Base-by-base conservation (phyloP, 2,329 filamentous ascomycete species). In the Fusarium luffae region DNA sequence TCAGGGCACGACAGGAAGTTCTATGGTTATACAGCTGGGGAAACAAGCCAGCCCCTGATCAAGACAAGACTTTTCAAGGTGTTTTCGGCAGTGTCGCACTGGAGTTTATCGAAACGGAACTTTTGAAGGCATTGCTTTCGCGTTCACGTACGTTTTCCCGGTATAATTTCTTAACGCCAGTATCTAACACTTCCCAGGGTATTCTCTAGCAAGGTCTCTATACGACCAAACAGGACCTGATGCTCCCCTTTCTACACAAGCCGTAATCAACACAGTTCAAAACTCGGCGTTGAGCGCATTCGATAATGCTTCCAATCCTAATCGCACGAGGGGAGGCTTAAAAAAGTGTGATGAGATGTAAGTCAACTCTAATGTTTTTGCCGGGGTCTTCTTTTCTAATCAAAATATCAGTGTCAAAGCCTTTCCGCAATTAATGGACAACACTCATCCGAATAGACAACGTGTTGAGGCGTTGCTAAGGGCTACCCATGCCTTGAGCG, bases 271-370 rank as follows among this genome's bases (percentile, higher is more conserved):
- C 7, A 87, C 88, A 2, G 82, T 93, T 11, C 81, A 92, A 43
- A 83, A 83, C 2, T 84, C 89, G 48, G 90, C 90, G 2, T 86
- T 94, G 81, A 84, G 87, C 56, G 87, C 90, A 6, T 96, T 94
- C 75, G 93, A 96, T 74, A 93, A 93, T 75, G 92, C 93, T 5
- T 92, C 91, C 23, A 96, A 96, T 74, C 91, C 92, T 1, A 94
- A 95, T 72, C 88, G 88, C 58, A 92, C 87, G 3, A 85, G 92
- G 69, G 93, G 93, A 18, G 91, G 91, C 0, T 85, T 96, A 74
- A 93, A 93, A 79, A 93, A 89, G 77, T 93, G 92, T 47, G 86
- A 91, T 70, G 90, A 93, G 51, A 91, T 93, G 90, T 92, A 81
- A 79, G 88, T 77, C 27, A 6, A 6, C 12, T 18, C 7, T 16